Conservation (phyloP, 192 early-diverging fungal species). For the Podila clonocystis region DNA sequence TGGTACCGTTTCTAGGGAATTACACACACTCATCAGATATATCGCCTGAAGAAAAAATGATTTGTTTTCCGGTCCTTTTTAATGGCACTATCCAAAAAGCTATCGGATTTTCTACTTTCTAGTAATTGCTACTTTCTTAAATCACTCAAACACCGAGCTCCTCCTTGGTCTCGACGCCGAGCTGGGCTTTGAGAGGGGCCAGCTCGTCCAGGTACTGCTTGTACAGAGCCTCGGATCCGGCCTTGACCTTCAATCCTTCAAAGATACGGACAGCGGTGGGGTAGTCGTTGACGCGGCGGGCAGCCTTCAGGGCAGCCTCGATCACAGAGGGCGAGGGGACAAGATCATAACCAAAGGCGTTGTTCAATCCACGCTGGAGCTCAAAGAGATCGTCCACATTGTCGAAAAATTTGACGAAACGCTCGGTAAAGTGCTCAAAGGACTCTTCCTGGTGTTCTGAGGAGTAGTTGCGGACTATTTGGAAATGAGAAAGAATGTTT, state of each 20-base stretch:
- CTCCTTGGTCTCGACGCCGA: slow-evolving; percentile 90
- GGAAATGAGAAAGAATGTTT: not conserved
- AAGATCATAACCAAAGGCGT: slow-evolving; percentile 96
- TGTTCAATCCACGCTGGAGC: slow-evolving; percentile 97
- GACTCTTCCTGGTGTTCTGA: slow-evolving; percentile 74
- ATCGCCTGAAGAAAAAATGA: too few relatives aligned
- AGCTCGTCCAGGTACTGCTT: slow-evolving; percentile 90
- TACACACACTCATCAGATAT: too few relatives aligned
- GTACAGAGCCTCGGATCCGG: slow-evolving; percentile 87
- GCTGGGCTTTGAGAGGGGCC: slow-evolving; percentile 86
- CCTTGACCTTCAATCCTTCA: slow-evolving; percentile 94
- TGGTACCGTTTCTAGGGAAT: too few relatives aligned
- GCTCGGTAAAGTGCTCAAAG: slow-evolving; percentile 82
- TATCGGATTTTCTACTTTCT: too few relatives aligned
- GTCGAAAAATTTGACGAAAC: slow-evolving; percentile 86
- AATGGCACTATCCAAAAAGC: too few relatives aligned
- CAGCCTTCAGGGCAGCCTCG: slow-evolving; percentile 89
- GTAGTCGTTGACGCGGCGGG: slow-evolving; percentile 94
- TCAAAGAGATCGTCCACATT: slow-evolving; percentile 95
- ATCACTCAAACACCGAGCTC: slow-evolving; percentile 78
- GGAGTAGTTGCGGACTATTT: slow-evolving; percentile 71
- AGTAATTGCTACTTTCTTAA: not conserved
- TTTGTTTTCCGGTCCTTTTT: too few relatives aligned
- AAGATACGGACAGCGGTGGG: slow-evolving; percentile 94
- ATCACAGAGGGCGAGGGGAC: slow-evolving; percentile 90